These are phyloP conservation scores for Vitis hybrid DNA, from an alignment of 177 flowering plant genomes.

Conservation along the genomic window DNA sequence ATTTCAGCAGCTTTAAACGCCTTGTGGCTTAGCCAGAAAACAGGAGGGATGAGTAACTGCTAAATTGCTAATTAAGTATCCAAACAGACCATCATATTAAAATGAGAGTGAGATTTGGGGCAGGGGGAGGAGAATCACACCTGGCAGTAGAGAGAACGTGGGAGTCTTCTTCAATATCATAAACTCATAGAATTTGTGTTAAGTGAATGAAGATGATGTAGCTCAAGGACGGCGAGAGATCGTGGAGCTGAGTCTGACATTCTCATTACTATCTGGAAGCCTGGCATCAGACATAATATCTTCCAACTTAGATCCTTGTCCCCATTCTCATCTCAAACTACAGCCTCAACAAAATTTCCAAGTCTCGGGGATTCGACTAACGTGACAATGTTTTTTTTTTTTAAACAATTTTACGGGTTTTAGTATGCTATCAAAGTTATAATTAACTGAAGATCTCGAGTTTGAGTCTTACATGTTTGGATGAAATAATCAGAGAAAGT, in stretches of 20 bases:
- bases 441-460: too few species aligned
- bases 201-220: not conserved
- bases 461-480: too few species aligned
- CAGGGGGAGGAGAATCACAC: conserved; percentile 15
- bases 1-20: not conserved
- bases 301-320: not conserved
- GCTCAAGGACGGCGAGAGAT: not conserved
- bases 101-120: conserved; percentile 8
- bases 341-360: too few species aligned
- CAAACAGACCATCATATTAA: conserved; percentile 2
- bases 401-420: too few species aligned
- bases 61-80: conserved; percentile 2
- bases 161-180: conserved; percentile 10
- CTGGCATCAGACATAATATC: not conserved
- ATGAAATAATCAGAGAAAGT: too few species aligned
- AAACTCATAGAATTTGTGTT: too few species aligned
- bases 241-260: not conserved
- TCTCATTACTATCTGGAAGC: not conserved
- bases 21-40: not conserved
- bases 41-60: not conserved
- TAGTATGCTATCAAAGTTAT: too few species aligned
- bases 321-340: not conserved
- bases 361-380: too few species aligned
- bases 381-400: too few species aligned
- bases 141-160: conserved; percentile 31